A percentile compares a stretch with the other conserved stretches of the same genome.
These are phyloP conservation scores for Pyrus betulifolia DNA, from an alignment of 306 rosid genomes.

Conservation along the genomic window DNA sequence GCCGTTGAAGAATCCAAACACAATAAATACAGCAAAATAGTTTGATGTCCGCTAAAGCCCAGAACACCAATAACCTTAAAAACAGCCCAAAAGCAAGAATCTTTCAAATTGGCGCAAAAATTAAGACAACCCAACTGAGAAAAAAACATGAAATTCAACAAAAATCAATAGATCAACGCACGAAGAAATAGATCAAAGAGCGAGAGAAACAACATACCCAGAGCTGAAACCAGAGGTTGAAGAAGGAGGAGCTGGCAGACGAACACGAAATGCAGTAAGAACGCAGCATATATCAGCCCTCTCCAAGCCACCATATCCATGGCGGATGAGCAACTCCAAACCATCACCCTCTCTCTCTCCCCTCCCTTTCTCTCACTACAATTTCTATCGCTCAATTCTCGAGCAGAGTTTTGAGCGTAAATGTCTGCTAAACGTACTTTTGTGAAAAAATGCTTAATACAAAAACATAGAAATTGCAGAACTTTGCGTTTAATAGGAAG, in stretches of 20 bases:
- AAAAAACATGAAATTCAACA: not conserved
- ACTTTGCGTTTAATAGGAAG: not conserved
- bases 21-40: not conserved
- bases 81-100: not conserved
- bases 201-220: constrained; percentile 32
- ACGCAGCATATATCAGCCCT: constrained; percentile 49
- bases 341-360: constrained; percentile 17
- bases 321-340: constrained; percentile 23
- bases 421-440: not conserved
- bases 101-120: not conserved
- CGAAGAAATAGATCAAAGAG: constrained; percentile 19
- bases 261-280: constrained; percentile 67
- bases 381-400: not conserved
- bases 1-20: not conserved
- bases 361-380: constrained; percentile 5
- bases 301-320: constrained; percentile 59
- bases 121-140: not conserved
- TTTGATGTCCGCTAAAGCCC: not conserved
- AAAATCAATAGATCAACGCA: not conserved
- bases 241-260: constrained; percentile 71
- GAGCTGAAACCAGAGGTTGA: constrained; percentile 88
- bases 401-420: not conserved
- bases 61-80: not conserved
- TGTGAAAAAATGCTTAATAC: not conserved
- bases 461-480: not conserved